Conservation (phyloP, 176 grass and related monocot species). For the Panicum miliaceum region DNA sequence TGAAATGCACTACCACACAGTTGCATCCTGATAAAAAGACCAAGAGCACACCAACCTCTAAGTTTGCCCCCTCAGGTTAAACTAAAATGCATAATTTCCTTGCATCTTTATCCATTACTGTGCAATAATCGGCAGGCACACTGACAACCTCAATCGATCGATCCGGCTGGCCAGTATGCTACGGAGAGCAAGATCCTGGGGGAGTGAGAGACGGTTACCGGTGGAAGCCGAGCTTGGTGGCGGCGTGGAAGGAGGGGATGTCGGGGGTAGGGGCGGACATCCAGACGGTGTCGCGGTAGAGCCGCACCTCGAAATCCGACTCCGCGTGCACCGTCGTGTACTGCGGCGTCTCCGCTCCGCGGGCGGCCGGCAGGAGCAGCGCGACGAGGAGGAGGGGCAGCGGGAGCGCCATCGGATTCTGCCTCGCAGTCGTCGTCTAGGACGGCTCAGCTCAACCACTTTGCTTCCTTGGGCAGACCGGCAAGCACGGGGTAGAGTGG, state of each 20-base stretch:
- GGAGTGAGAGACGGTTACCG: constrained; percentile 25
- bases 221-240: constrained; percentile 89
- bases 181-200: background rate
- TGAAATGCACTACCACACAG: background rate
- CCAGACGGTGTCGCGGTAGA: constrained; percentile 74
- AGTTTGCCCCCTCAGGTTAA: background rate
- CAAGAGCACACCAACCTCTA: background rate
- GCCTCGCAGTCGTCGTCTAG: background rate
- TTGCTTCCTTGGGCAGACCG: background rate
- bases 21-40: background rate
- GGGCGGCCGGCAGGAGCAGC: constrained; percentile 24
- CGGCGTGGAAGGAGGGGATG: constrained; percentile 71
- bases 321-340: constrained; percentile 76
- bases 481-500: background rate
- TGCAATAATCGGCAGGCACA: background rate
- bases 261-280: constrained; percentile 76
- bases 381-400: constrained; percentile 19
- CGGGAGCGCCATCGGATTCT: constrained; percentile 5
- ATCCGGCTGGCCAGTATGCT: background rate
- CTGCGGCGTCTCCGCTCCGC: constrained; percentile 69
- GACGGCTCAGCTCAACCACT: background rate
- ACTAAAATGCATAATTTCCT: background rate
- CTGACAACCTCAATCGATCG: background rate
- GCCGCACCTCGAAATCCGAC: constrained; percentile 87
- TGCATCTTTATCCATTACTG: background rate